Evolutionary conservation across 148 eudicot species (phyloP).

Genomic region (Cornus suecica): DNA sequence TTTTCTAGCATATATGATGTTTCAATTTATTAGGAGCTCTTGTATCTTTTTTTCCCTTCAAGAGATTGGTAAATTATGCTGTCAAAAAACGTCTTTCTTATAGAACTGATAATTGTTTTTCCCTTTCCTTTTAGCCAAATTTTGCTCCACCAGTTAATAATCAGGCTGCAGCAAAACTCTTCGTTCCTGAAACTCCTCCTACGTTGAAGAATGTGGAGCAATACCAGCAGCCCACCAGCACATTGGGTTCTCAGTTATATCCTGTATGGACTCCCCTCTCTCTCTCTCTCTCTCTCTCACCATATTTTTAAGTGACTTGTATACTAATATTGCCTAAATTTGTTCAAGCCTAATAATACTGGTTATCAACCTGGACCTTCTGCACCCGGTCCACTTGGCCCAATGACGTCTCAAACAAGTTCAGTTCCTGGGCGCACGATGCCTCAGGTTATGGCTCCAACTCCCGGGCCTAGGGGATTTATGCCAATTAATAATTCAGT

Average conservation of each 20-base stretch:
- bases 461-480: slow-evolving; percentile 53
- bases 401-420: slow-evolving; percentile 49
- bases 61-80: neutral
- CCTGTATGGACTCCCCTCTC: slow-evolving; percentile 39
- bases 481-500: slow-evolving; percentile 63
- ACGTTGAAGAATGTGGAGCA: slow-evolving; percentile 67
- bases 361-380: slow-evolving; percentile 57
- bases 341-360: slow-evolving; percentile 48
- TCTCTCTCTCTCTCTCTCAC: too few relatives aligned
- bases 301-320: neutral
- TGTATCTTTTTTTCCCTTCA: neutral
- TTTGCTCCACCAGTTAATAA: slow-evolving; percentile 52
- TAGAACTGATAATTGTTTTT: neutral
- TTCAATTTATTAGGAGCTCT: neutral
- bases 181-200: slow-evolving; percentile 68
- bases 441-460: slow-evolving; percentile 55
- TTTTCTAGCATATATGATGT: neutral
- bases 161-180: slow-evolving; percentile 74
- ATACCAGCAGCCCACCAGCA: slow-evolving; percentile 77
- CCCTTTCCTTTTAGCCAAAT: slow-evolving; percentile 36
- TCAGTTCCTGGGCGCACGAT: slow-evolving; percentile 51
- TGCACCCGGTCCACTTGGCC: slow-evolving; percentile 49
- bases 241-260: slow-evolving; percentile 84
- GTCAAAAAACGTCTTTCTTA: neutral
- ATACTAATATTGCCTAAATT: slow-evolving; percentile 3